Base-by-base conservation (phyloP, 768 basidiomycete genomes). In the Termitomyces sp. region DNA sequence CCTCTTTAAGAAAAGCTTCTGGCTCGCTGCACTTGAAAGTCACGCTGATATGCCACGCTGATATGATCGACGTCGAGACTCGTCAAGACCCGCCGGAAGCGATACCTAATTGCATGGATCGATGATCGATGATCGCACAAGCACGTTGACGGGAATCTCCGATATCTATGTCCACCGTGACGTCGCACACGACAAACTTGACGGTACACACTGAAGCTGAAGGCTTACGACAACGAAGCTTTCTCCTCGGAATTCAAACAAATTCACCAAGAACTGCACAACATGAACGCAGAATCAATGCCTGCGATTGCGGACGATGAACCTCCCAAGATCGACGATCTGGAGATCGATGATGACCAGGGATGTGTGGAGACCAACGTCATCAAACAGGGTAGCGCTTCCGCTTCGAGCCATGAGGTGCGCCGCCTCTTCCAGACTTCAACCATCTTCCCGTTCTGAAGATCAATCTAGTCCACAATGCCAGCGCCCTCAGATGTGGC, bases 361-460 rank as follows among this genome's bases (percentile, higher is more conserved):
- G 51, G 32, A 37, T 49, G 15, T 20, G 60, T 50, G 56, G 60
- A 60, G 36, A 52, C 54, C 49, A 63, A 60, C 63, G 63, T 64
- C 63, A 61, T 64, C 50, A 57, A 48, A 15, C 43, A 42, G 15
- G 25, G 6, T 25, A 46, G 12, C n/a, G 37, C 53, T 47, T 36
- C 45, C 45, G 36, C 15, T 56, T 45, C 53, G n/a, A 34, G 11
- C 43, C 55, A 47, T 32, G 47, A 60, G 57, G 60, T 64, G 15
- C 48, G 47, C 46, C 34, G 15, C 56, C 29, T 31, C 34, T 42
- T 11, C 20, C n/a, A 42, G 37, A 36, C 25, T 46, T 29, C 17
- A 2, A 34, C 17, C n/a, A 45, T 17, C 7, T 29, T n/a, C 0
- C 25, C 31, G n/a, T 20, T 37, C 29, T 31, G 46, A 14, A 31